Conservation (phyloP, 2,329 filamentous ascomycete genomes). For the Metarhizium guizhouense region DNA sequence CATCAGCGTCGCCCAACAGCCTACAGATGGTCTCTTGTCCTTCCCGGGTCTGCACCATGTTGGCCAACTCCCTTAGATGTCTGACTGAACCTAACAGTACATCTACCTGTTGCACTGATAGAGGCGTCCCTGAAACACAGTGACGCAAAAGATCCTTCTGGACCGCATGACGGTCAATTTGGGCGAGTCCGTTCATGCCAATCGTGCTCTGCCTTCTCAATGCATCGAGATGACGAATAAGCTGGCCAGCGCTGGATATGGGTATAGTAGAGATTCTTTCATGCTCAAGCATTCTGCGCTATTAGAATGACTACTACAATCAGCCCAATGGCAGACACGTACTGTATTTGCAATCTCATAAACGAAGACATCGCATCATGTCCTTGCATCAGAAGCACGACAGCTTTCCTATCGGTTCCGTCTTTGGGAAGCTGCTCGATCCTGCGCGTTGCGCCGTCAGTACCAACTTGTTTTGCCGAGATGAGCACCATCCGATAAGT, state of each 20-base stretch:
- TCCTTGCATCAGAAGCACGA: constrained; percentile 34
- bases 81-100: constrained; percentile 20
- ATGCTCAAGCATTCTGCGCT: constrained; percentile 22
- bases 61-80: constrained; percentile 18
- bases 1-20: constrained; percentile 21
- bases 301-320: background rate
- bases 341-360: constrained; percentile 37
- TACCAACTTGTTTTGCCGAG: constrained; percentile 25
- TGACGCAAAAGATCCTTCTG: constrained; percentile 4
- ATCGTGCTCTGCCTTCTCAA: constrained; percentile 22
- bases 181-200: background rate
- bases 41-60: constrained; percentile 10
- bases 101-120: constrained; percentile 16
- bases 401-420: constrained; percentile 28
- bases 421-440: constrained; percentile 31
- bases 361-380: constrained; percentile 23
- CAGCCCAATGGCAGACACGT: constrained; percentile 8
- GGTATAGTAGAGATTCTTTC: constrained; percentile 33
- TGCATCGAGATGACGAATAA: constrained; percentile 28
- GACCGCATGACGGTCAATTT: background rate
- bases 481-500: constrained; percentile 32
- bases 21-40: constrained; percentile 14
- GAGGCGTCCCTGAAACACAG: constrained; percentile 18
- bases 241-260: constrained; percentile 23
- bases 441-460: constrained; percentile 19